Conservation (phyloP, 176 grass and related monocot species). For the Rhynchospora tenuis region DNA sequence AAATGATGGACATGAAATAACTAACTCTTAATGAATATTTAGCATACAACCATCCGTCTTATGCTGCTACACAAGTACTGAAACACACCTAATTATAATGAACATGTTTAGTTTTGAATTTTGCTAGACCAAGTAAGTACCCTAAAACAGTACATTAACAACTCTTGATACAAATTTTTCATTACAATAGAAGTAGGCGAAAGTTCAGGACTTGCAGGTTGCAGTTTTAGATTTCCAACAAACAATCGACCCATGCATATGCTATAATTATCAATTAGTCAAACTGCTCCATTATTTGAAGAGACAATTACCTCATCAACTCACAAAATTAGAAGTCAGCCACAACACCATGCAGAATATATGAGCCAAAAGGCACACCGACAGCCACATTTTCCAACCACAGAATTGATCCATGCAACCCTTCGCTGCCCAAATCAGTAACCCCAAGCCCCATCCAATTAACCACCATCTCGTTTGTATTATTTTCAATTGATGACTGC, state of each 20-base stretch:
- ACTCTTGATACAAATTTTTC: not conserved
- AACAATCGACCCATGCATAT: not conserved
- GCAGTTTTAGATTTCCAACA: not conserved
- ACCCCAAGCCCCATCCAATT: slow-evolving; percentile 76
- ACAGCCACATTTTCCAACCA: slow-evolving; percentile 54
- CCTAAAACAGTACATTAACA: not conserved
- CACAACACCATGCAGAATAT: slow-evolving; percentile 58
- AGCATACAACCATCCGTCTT: not conserved
- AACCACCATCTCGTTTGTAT: slow-evolving; percentile 38
- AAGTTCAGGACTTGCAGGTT: not conserved
- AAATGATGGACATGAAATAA: not conserved
- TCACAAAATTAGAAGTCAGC: slow-evolving; percentile 45
- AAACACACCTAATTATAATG: not conserved
- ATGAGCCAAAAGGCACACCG: slow-evolving; percentile 36
- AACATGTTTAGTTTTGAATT: not conserved
- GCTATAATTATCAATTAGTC: not conserved
- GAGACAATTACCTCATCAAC: not conserved
- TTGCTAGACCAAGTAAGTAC: not conserved
- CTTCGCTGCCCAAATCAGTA: slow-evolving; percentile 17
- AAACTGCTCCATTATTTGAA: not conserved
- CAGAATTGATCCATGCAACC: slow-evolving; percentile 50
- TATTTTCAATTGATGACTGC: slow-evolving; percentile 34
- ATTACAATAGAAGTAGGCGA: not conserved
- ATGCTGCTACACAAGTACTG: not conserved
- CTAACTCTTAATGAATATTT: not conserved